These are phyloP conservation scores for Pseudogymnoascus sp. DNA, from an alignment of 2,329 filamentous ascomycete genomes.

Conservation along the genomic window DNA sequence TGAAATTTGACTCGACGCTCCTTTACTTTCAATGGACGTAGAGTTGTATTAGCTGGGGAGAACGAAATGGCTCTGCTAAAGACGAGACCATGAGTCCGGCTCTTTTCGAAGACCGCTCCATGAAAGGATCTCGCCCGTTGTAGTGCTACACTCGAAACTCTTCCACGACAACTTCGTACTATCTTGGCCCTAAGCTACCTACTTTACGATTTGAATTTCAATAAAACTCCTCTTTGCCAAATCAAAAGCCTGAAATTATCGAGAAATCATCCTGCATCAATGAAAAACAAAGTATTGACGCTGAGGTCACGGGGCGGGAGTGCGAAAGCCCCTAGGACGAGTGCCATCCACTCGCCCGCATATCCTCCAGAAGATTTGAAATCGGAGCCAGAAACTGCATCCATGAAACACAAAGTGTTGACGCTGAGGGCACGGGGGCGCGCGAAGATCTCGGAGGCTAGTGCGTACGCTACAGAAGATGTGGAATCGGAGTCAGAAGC, in stretches of 20 bases:
- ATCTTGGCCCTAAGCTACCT: constrained; percentile 5
- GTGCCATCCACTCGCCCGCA: constrained; percentile 15
- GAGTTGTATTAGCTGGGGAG: constrained; percentile 49
- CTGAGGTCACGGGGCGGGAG: background rate
- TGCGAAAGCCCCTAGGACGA: background rate
- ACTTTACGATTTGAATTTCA: background rate
- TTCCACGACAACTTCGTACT: constrained; percentile 1
- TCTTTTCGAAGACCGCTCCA: constrained; percentile 21
- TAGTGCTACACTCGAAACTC: constrained; percentile 18
- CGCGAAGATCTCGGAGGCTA: background rate
- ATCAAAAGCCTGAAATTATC: background rate
- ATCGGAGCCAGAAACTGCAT: background rate
- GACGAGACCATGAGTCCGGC: constrained; percentile 27
- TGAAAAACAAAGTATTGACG: background rate
- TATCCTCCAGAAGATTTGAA: constrained; percentile 21
- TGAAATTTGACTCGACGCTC: constrained; percentile 52
- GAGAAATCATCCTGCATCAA: background rate
- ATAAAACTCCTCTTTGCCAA: constrained; percentile 4
- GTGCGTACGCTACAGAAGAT: background rate
- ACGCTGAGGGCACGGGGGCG: background rate
- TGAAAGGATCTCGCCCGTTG: constrained; percentile 26
- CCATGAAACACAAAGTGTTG: constrained; percentile 1
- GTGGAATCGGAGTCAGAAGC: background rate
- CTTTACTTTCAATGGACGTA: constrained; percentile 37
- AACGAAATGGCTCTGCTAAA: constrained; percentile 31